Evolutionary conservation across 371 early-diverging fungal species (phyloP).

Genomic region (Umbelopsis sp.): DNA sequence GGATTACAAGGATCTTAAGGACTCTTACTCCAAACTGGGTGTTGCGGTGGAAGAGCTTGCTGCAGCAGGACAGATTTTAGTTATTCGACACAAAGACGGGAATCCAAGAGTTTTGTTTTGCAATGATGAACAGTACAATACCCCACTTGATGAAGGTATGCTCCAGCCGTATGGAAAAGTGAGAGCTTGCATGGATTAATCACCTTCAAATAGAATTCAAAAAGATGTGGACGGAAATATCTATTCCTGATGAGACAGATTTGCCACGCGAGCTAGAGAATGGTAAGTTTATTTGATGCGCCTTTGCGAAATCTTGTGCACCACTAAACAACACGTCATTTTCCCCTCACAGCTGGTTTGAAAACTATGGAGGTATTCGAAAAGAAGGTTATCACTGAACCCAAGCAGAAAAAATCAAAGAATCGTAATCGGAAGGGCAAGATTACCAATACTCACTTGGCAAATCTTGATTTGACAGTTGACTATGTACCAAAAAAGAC

Average conservation of each 20-base stretch:
- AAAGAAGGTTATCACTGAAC: constrained; percentile 64
- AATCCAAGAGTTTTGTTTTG: constrained; percentile 75
- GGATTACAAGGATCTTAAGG: constrained; percentile 80
- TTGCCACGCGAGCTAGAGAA: constrained; percentile 69
- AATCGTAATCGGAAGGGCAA: constrained; percentile 77
- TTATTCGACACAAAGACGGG: constrained; percentile 78
- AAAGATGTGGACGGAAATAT: constrained; percentile 73
- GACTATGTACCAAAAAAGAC: constrained; percentile 65
- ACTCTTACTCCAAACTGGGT: constrained; percentile 75
- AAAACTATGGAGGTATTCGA: constrained; percentile 78
- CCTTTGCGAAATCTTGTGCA: neutral
- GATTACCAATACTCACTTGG: constrained; percentile 87
- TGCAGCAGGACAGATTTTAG: constrained; percentile 66
- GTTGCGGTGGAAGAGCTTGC: constrained; percentile 77
- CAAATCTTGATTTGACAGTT: constrained; percentile 79
- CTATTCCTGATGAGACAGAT: constrained; percentile 79
- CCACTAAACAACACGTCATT: neutral
- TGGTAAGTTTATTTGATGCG: constrained; percentile 30
- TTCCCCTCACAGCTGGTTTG: constrained; percentile 60
- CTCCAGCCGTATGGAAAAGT: neutral
- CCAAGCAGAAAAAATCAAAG: constrained; percentile 65
- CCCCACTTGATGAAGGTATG: constrained; percentile 66
- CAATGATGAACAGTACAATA: constrained; percentile 68
- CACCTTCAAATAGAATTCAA: constrained; percentile 59
- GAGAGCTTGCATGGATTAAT: neutral